Percentiles rank a stretch among this genome's conserved stretches.
phyloP scores from a whole-genome alignment of 164 flowering plant genomes.

The Kalanchoe fedtschenkoi region DNA sequence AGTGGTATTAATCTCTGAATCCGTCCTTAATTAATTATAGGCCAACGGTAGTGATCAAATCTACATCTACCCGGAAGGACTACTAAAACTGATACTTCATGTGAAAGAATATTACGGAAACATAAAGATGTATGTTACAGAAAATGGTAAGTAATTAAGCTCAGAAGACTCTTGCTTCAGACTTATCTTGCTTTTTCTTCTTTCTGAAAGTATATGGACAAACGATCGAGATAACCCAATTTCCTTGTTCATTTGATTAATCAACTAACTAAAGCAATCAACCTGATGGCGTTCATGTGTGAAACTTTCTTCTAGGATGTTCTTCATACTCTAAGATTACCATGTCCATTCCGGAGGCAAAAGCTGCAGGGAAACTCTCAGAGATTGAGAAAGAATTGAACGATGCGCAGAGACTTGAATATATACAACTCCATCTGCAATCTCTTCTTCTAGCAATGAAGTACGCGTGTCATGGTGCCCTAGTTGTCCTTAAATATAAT shows the following conservation, averaged over 20 bases:
- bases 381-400: conserved; percentile 1
- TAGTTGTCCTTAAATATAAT: background rate
- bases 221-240: no score
- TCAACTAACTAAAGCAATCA: no score
- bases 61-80: conserved; percentile 14
- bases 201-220: no score
- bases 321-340: conserved; percentile 4
- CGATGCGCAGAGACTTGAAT: conserved; percentile 14
- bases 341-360: background rate
- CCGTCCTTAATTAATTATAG: background rate
- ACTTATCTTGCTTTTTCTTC: no score
- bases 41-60: background rate
- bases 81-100: conserved; percentile 9
- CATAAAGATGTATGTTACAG: conserved; percentile 19
- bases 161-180: no score
- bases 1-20: background rate
- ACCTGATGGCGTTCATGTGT: no score
- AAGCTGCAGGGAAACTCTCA: background rate
- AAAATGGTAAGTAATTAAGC: conserved; percentile 29
- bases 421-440: conserved; percentile 10
- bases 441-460: background rate
- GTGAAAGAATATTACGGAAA: conserved; percentile 12
- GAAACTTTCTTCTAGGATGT: conserved; percentile 5
- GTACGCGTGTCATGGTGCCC: background rate
- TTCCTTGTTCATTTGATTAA: no score